Base-by-base conservation (phyloP, 108 stramenopile species). In the Parietichytrium sp. region DNA sequence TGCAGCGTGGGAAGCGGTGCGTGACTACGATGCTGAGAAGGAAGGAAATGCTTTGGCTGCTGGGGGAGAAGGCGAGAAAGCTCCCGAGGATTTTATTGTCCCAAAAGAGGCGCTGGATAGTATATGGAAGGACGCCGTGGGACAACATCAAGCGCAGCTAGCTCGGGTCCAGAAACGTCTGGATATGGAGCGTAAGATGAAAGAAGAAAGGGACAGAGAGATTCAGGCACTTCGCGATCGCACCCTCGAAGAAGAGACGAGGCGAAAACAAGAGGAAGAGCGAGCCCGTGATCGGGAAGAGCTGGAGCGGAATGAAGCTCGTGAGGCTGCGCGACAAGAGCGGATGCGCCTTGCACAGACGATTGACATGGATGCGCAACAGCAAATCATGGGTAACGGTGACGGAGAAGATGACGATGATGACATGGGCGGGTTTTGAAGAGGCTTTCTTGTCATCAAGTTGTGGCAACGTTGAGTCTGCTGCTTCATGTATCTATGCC, bases 261-360 rank as follows among this genome's bases (percentile, higher is more conserved):
- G 61, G 0, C 61, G 61, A 13, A 72, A 72, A 25, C 61, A 42
- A 6, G 6, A 72, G 20, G 61, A 72, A 42, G 61, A 72, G 38
- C 38, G 45, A 20, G 61, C 61, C 33, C 36, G 45, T 33, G 61
- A 72, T 23, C 61, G 61, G 20, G 61, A 72, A 25, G 61, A 72
- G 61, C 61, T 33, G 23, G 61, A 36, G 33, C 61, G 61, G 6
- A 72, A 72, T 72, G 61, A 72, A 20, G 61, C 61, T 45, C 61
- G 61, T 25, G 61, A 72, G 1, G 45, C 13, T 45, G 61, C 29
- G 42, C 61, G 61, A 1, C 42, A 45, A 42, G 61, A 72, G 8
- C 61, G 61, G 38, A 42, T 45, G 33, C 61, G 61, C 25, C 42
- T 72, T 10, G 20, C 61, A 8, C 33, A 42, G 6, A 72, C 61